Evolutionary conservation across 2,329 filamentous ascomycete genomes (phyloP).

Genomic region (Apiospora phragmitis): DNA sequence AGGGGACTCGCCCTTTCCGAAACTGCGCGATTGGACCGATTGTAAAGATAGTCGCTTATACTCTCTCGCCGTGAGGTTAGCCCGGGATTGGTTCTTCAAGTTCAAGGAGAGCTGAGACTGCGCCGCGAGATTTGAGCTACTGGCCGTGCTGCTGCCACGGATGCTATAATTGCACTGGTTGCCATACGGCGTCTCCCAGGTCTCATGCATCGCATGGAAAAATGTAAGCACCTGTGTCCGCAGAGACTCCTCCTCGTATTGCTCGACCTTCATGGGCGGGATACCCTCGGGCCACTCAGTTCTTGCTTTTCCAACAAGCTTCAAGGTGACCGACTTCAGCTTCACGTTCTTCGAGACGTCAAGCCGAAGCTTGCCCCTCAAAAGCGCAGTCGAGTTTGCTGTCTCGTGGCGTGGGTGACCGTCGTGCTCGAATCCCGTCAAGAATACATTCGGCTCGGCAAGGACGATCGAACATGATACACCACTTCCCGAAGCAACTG

Average conservation of each 20-base stretch:
- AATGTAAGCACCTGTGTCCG: conserved; percentile 90
- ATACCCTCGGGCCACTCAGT: conserved; percentile 98
- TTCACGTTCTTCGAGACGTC: conserved; percentile 88
- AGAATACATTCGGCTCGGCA: conserved; percentile 77
- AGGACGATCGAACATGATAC: conserved; percentile 72
- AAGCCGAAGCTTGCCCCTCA: conserved; percentile 81
- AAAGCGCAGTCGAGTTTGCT: conserved; percentile 71
- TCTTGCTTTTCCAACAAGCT: conserved; percentile 79
- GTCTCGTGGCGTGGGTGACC: conserved; percentile 55
- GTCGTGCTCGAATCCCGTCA: conserved; percentile 76
- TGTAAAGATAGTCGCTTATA: conserved; percentile 73
- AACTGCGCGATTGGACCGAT: conserved; percentile 80
- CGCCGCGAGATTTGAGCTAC: conserved; percentile 34
- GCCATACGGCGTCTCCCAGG: conserved; percentile 62
- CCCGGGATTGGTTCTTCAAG: conserved; percentile 29
- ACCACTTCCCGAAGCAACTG: conserved; percentile 76
- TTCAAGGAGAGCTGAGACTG: conserved; percentile 35
- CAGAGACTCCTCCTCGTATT: conserved; percentile 80
- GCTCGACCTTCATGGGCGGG: conserved; percentile 80
- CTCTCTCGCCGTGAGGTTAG: conserved; percentile 47
- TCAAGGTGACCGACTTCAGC: conserved; percentile 86
- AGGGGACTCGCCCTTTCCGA: conserved; percentile 74
- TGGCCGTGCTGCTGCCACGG: conserved; percentile 38
- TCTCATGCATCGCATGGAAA: conserved; percentile 75
- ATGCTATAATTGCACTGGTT: conserved; percentile 60